These are phyloP conservation scores for Alternaria gansuensis DNA, from an alignment of 2,329 filamentous ascomycete genomes.

Conservation along the genomic window DNA sequence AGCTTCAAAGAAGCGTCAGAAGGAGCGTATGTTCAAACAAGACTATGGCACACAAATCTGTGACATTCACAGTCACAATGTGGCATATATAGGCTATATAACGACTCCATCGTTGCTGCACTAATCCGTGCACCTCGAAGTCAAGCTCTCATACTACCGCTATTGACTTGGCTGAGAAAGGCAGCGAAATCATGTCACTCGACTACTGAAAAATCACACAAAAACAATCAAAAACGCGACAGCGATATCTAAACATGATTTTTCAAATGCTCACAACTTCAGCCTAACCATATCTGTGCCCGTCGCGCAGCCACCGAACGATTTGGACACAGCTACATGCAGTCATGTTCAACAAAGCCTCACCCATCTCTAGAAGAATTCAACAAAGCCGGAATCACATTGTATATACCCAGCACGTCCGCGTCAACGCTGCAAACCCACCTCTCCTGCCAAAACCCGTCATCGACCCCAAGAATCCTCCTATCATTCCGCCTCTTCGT, in stretches of 20 bases:
- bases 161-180: background rate
- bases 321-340: background rate
- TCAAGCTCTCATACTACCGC: background rate
- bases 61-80: background rate
- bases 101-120: background rate
- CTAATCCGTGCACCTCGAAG: background rate
- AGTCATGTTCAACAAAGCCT: background rate
- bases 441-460: background rate
- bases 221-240: background rate
- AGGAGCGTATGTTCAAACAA: background rate
- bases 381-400: background rate
- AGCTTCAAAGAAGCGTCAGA: background rate
- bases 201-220: background rate
- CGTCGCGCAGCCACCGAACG: background rate
- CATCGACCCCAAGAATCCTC: background rate
- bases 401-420: background rate
- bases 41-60: background rate
- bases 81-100: background rate
- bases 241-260: background rate
- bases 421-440: background rate
- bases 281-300: background rate
- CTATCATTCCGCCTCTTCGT: background rate
- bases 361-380: background rate
- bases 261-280: background rate
- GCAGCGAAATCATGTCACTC: background rate